Evolutionary conservation across 2,329 filamentous ascomycete species (phyloP).

Genomic region (Purpureocillium lavendulum): DNA sequence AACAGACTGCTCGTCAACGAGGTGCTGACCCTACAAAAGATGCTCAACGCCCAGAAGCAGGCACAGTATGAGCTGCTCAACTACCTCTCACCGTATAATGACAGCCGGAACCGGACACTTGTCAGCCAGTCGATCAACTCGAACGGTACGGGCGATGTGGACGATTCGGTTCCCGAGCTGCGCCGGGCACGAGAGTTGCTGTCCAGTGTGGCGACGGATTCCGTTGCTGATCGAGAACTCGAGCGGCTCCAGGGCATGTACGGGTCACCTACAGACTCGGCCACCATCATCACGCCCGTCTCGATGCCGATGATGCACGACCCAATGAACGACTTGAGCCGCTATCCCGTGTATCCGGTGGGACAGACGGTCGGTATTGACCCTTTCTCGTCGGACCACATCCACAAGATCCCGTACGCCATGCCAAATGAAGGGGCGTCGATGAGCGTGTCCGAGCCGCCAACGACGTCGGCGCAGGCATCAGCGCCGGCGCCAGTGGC

Average conservation of each 20-base stretch:
- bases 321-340: slow-evolving; percentile 43
- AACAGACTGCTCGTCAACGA: slow-evolving; percentile 56
- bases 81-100: slow-evolving; percentile 41
- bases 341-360: slow-evolving; percentile 78
- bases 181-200: slow-evolving; percentile 49
- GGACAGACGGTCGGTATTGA: slow-evolving; percentile 88
- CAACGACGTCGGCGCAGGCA: slow-evolving; percentile 8
- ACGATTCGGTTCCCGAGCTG: slow-evolving; percentile 44
- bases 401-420: slow-evolving; percentile 88
- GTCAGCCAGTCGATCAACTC: slow-evolving; percentile 23
- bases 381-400: slow-evolving; percentile 88
- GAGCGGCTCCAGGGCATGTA: slow-evolving; percentile 48
- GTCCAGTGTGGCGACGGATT: slow-evolving; percentile 42
- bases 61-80: slow-evolving; percentile 50
- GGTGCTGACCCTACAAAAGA: slow-evolving; percentile 51
- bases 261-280: slow-evolving; percentile 45
- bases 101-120: slow-evolving; percentile 28
- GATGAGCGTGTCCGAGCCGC: slow-evolving; percentile 28
- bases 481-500: slow-evolving; percentile 8
- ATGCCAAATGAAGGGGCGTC: slow-evolving; percentile 47
- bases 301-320: slow-evolving; percentile 42
- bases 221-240: slow-evolving; percentile 44
- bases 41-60: slow-evolving; percentile 49
- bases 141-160: slow-evolving; percentile 32
- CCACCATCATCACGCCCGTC: slow-evolving; percentile 29